A percentile compares a stretch with the other conserved stretches of the same genome.
phyloP scores from a whole-genome alignment of 2,329 filamentous ascomycete species.

The Fusarium sp. region DNA sequence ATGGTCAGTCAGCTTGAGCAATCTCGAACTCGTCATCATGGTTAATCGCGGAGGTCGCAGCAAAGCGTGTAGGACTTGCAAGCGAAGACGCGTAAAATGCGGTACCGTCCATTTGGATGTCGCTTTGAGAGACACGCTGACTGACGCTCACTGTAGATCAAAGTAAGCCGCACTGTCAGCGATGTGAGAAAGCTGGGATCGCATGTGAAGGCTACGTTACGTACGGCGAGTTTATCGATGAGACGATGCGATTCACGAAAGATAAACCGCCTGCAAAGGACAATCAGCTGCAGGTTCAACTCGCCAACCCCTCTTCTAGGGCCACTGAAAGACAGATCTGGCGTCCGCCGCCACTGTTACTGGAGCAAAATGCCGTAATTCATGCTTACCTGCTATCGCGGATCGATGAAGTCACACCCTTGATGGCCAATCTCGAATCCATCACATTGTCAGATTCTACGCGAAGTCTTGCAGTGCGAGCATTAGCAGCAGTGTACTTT shows the following conservation, averaged over 20 bases:
- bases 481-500: constrained; percentile 13
- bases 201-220: constrained; percentile 5
- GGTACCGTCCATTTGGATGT: not conserved
- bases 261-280: not conserved
- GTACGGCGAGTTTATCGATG: constrained; percentile 8
- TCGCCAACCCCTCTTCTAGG: accelerated
- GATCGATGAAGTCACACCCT: not conserved
- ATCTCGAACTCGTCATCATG: not conserved
- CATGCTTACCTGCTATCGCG: constrained; percentile 2
- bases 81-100: constrained; percentile 22
- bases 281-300: not conserved
- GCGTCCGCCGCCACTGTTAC: not conserved
- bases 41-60: constrained; percentile 21
- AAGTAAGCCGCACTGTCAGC: constrained; percentile 7
- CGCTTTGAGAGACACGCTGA: too few species aligned
- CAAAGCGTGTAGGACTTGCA: constrained; percentile 23
- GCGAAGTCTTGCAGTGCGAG: not conserved
- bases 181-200: constrained; percentile 3
- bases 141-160: constrained; percentile 1
- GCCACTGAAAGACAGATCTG: not conserved
- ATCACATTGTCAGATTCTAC: not conserved
- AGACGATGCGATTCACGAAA: not conserved
- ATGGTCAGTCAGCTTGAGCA: not conserved
- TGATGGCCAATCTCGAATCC: not conserved
- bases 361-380: constrained; percentile 2